These are phyloP conservation scores for Quercus berberidifolia DNA, from an alignment of 306 rosid genomes.

Conservation along the genomic window DNA sequence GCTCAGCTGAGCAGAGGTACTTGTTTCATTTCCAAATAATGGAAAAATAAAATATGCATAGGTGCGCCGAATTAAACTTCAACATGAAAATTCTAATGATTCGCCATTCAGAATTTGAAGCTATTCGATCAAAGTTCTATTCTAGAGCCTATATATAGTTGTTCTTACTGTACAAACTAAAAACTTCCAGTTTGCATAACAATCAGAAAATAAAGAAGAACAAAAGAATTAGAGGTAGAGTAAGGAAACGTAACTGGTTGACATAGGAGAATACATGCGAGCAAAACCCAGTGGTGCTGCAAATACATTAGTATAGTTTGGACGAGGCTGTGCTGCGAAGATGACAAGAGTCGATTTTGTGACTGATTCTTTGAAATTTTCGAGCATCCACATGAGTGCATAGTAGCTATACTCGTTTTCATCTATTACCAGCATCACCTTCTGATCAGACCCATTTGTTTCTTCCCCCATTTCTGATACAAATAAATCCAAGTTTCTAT, in stretches of 20 bases:
- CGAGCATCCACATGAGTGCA: slow-evolving; percentile 13
- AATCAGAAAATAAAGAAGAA: not conserved
- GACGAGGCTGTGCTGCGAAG: not conserved
- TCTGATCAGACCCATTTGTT: not conserved
- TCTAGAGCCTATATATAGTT: too few relatives aligned
- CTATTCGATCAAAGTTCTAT: too few relatives aligned
- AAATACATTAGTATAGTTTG: not conserved
- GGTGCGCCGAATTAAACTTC: too few relatives aligned
- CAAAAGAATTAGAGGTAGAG: not conserved
- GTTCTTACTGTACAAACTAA: too few relatives aligned
- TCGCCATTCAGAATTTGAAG: too few relatives aligned
- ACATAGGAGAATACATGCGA: not conserved
- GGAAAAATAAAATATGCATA: too few relatives aligned
- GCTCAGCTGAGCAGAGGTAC: too few relatives aligned
- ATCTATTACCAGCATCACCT: slow-evolving; percentile 19
- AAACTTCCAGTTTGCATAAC: too few relatives aligned
- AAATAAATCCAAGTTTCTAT: too few relatives aligned
- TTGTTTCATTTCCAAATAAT: too few relatives aligned
- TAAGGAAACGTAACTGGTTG: not conserved
- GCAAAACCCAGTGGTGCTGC: not conserved
- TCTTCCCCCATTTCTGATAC: not conserved
- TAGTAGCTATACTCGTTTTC: slow-evolving; percentile 10
- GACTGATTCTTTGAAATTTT: slow-evolving; percentile 1
- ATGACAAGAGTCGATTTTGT: not conserved
- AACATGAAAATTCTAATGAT: too few relatives aligned